Evolutionary conservation across 2,329 filamentous ascomycete genomes (phyloP).

Genomic region (Lecanicillium sp.): DNA sequence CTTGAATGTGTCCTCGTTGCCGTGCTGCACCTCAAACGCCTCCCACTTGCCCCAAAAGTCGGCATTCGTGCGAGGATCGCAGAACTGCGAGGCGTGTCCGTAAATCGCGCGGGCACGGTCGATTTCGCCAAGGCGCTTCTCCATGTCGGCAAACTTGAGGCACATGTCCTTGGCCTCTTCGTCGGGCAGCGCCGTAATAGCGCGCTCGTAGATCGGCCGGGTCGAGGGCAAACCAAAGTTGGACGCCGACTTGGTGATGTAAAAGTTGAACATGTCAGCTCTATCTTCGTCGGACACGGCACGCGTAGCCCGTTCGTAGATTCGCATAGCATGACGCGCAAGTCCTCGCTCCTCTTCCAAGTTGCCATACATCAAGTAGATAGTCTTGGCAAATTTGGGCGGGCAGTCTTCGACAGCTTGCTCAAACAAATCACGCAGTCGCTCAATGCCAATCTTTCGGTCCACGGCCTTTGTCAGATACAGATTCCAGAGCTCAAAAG

Average conservation of each 20-base stretch:
- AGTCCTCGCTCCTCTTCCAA: conserved; percentile 93
- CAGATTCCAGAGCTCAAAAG: conserved; percentile 97
- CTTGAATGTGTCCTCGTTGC: conserved; percentile 98
- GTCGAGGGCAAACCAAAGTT: conserved; percentile 97
- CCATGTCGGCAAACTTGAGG: conserved; percentile 97
- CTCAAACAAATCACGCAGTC: conserved; percentile 90
- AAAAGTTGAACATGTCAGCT: conserved; percentile 98
- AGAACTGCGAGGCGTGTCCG: conserved; percentile 94
- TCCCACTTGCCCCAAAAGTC: conserved; percentile 98
- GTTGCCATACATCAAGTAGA: conserved; percentile 98
- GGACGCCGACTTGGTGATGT: conserved; percentile 96
- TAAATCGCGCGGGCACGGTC: conserved; percentile 94
- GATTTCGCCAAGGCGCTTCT: conserved; percentile 84
- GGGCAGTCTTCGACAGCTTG: conserved; percentile 94
- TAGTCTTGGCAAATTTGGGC: conserved; percentile 88
- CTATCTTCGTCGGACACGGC: conserved; percentile 92
- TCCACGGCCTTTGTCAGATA: conserved; percentile 97
- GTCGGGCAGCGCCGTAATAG: conserved; percentile 89
- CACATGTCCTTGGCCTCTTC: conserved; percentile 95
- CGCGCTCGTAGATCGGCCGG: conserved; percentile 90
- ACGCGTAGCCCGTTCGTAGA: conserved; percentile 93
- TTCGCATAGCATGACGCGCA: conserved; percentile 94
- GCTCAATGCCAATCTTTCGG: conserved; percentile 90
- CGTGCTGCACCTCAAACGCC: conserved; percentile 92
- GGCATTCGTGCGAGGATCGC: conserved; percentile 84